Base-by-base conservation (phyloP, 345 rosid species). In the Citrus maxima region DNA sequence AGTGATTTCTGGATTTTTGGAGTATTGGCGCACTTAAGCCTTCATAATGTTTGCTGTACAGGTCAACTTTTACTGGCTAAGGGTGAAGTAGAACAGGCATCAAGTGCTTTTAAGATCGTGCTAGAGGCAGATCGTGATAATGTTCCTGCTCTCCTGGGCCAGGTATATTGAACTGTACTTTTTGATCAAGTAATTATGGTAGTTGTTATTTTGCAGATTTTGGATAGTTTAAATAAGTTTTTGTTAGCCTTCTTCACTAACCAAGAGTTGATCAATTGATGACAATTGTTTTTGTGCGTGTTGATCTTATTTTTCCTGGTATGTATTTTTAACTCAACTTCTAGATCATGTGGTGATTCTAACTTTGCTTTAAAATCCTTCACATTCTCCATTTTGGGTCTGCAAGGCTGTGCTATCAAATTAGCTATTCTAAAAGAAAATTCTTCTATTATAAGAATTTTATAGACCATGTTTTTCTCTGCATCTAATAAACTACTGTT, bases 61-160 rank as follows among this genome's bases (percentile, higher is more conserved):
- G 98, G 99, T 83, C 99, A 96, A 86, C 93, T 96, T 70, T 91
- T 96, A 84, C 88, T 96, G 79, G 99, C 95, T 72, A 94, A 93
- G 88, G 97, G 97, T 76, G 99, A 96, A 79, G 73, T 91, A 74
- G 98, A 94, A 59, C 98, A 93, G 84, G 99, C 98, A 63, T 89
- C 82, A 78, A 87, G 93, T 85, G 97, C 98, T 12, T 96, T 96
- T 86, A 96, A 85, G 80, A 94, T 96, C 70, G 95, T 89, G 22
- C 76, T 96, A 75, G 99, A 89, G 70, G 95, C 87, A 80, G 90
- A 89, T 66, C 85, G 88, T 42, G 93, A 96, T 79, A 94, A 90
- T 77, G 95, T 96, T 55, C 90, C 99, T 78, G 98, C 98, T 87
- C 95, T 94, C 87, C 88, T 96, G 77, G 98, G 99, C 77, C 99